Base-by-base conservation (phyloP, 2,329 filamentous ascomycete species). In the Sclerotinia spermophila region DNA sequence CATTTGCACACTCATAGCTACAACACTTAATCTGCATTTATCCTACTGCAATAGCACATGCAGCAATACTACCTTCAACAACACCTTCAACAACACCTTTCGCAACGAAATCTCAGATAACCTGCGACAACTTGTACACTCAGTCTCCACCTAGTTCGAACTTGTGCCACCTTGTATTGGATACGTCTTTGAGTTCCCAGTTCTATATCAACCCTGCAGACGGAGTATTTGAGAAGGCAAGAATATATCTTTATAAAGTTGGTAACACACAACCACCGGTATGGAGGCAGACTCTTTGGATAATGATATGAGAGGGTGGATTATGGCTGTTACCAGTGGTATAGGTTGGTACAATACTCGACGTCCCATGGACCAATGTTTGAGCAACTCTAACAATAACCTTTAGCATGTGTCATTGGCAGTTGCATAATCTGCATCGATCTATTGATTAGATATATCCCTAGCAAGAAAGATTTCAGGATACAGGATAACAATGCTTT, bases 301-400 rank as follows among this genome's bases (percentile, higher is more conserved):
- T 79, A 96, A 95, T 83, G 95, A 98, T 83, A 90, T 90, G 73
- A 89, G 94, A 74, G 95, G 96, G 77, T 98, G 95, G 95, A 90
- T 98, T 76, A 93, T 98, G 92, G 90, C 86, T 78, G 85, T 94
- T 74, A 93, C 94, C 81, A 97, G 94, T 78, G 89, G 94, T 69
- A 82, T 89, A 73, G 88, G 88, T 90, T 77, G 71, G 86, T 84
- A 71, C 75, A 35, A 55, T 19, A 19, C 48, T 38, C 21, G 15
- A 24, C 68, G 45, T 44, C 38, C 40, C 53, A 48, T 42, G 35
- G 30, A 51, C 27, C 15, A 7, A 38, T 60, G 8, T 53, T 40
- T 17, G 19, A 6, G 30, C 24, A 27, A 15, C 33, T 65, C 42
- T 56, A 67, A 70, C 64, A 61, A 33, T 24, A 33, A 2, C 56